Base-by-base conservation (phyloP, 2,329 filamentous ascomycete genomes). In the Aspergillus sp. region DNA sequence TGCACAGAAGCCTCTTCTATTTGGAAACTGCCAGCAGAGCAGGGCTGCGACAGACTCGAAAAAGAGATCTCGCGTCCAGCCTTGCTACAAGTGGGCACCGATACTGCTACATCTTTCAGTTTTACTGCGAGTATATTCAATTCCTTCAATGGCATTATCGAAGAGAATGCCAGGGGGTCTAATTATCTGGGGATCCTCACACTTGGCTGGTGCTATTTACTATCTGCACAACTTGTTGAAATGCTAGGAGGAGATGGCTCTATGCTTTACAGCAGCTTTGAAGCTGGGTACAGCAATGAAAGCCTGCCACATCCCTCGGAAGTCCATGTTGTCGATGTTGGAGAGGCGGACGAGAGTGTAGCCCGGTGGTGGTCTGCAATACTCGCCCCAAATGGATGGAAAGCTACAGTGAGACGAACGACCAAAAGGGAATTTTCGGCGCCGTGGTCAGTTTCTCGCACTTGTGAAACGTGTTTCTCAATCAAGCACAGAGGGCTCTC, bases 301-400 rank as follows among this genome's bases (percentile, higher is more conserved):
- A 14, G 9, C 44, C 8, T 7, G 19, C 33, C 43, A 36, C 4
- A 19, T 7, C 6, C 3, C 13, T 35, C 10, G 19, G 8, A 17
- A 44, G 17, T 38, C 24, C 14, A 44, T 19, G 17, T 30, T 14
- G 36, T 60, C 9, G 56, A 61, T 40, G 13, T 60, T 41, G 56
- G 58, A 8, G 51, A 59, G 33, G 50, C 32, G 2, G 40, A 58
- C 33, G 54, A 53, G 6, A 22, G 48, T n/a, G 32, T 46, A 4
- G 36, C 43, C 40, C 44, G 50, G 10, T 60, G 60, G 58, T 62
- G 56, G 60, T 56, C 52, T 9, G 47, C 56, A 14, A 50, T 59
- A 44, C 56, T 62, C 1, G 58, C 54, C 20, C 53, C 24, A 38
- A 6, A 20, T 10, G 32, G 58, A 3, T 59, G 53, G 60, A 51